A percentile compares a stretch with the other conserved stretches of the same genome.
phyloP scores from a whole-genome alignment of 1,139 yeast species.

The Yamadazyma jaroonii region DNA sequence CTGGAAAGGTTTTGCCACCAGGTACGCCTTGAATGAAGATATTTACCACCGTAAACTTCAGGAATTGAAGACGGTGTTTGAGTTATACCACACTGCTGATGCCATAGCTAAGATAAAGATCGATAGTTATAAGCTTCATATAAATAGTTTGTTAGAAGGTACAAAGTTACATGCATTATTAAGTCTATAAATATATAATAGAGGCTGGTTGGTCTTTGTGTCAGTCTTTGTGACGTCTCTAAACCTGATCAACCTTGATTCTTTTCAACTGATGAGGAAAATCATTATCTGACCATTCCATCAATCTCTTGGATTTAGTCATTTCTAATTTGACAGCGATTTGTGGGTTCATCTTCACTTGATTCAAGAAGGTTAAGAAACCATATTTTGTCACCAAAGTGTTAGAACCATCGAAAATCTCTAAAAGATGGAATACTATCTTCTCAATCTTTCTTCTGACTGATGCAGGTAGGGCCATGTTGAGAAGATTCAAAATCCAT shows the following conservation, averaged over 20 bases:
- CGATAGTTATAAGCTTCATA: conserved; percentile 19
- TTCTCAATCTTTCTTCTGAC: conserved; percentile 35
- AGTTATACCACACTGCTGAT: conserved; percentile 10
- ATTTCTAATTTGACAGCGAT: conserved; percentile 45
- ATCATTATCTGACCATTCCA: conserved; percentile 61
- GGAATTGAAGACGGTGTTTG: conserved; percentile 14
- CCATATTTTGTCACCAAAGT: conserved; percentile 64
- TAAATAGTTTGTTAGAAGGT: conserved; percentile 9
- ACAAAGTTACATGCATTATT: conserved; percentile 19
- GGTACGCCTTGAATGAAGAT: conserved; percentile 21
- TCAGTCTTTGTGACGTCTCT: no score
- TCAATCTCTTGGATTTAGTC: conserved; percentile 48
- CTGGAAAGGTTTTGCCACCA: conserved; percentile 26
- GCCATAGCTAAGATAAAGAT: conserved; percentile 12
- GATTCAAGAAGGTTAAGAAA: conserved; percentile 49
- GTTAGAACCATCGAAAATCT: conserved; percentile 60
- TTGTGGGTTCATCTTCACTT: conserved; percentile 36
- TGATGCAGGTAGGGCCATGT: conserved; percentile 38
- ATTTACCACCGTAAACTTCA: conserved; percentile 16
- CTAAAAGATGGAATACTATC: conserved; percentile 50
- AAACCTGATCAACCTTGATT: no score
- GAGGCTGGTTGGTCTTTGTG: no score
- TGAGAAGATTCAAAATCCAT: conserved; percentile 56
- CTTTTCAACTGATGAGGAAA: conserved; percentile 42
- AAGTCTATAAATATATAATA: no score